Evolutionary conservation across 306 rosid genomes (phyloP), one percentile per base, ranked within the genome.

Genomic region (Coriaria nepalensis): DNA sequence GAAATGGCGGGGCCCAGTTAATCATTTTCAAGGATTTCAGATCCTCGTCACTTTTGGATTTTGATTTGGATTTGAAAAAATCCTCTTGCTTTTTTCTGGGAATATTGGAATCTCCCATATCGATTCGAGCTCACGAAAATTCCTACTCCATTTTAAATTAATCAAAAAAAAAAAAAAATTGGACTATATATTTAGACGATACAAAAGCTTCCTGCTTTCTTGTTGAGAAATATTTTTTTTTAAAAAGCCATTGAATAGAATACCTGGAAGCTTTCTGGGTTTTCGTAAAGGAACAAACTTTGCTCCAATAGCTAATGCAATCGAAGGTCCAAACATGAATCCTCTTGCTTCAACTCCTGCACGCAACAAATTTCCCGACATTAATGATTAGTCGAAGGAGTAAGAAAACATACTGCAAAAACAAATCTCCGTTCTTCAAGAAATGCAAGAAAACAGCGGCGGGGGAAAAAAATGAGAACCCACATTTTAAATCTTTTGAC

Each of bases 311-410:
- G 81, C 85, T 50, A 85, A 74, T 9, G 98, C 95, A 71, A 90
- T 78, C 10, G 95, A 58, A 15, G 98, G 87, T 51, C 95, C 98
- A 68, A 90, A 90, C 85, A 90, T 58, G 76, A 90, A 90, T 10
- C 98, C 98, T 51, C 98, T 81, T 7, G 98, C 95, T 67, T 90
- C 98, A 53, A 90, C 80, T 13, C 98, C 97, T 90, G 49, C 67
- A 61, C 37, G 53, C 14, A 8, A 9, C 29, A 20, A 15, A 36
- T 37, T 9, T 46, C 6, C 40, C 56, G 6, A 3, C 15, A 36
- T 45, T 40, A 57, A 33, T 41, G 47, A 43, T 56, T 47, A 37
- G 43, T 68, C 49, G 52, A n/a, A 55, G 52, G 60, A 46, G 38
- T 33, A 66, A 42, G 34, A 10, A 46, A 35, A 9, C 32, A 40